phyloP scores from a whole-genome alignment of 2,329 filamentous ascomycete species.

The Aspergillus sojae region DNA sequence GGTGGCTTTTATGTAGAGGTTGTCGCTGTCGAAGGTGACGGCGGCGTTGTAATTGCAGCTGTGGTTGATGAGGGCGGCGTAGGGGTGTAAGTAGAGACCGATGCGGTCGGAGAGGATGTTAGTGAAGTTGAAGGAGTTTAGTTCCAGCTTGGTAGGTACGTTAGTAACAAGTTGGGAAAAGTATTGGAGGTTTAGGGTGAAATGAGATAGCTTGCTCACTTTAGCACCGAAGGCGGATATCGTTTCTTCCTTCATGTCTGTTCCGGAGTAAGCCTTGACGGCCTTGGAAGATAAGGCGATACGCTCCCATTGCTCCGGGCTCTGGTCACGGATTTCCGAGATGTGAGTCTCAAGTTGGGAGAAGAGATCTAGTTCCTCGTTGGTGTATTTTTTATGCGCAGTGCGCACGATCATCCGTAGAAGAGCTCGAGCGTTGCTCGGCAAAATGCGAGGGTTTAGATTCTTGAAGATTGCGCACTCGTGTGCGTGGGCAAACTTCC shows the following conservation, averaged over 20 bases:
- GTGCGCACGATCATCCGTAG: constrained; percentile 55
- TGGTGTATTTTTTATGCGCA: constrained; percentile 37
- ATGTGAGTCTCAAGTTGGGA: constrained; percentile 52
- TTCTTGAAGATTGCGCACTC: constrained; percentile 59
- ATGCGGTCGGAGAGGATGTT: constrained; percentile 59
- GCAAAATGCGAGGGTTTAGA: constrained; percentile 52
- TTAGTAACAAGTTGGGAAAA: neutral
- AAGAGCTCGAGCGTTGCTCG: constrained; percentile 58
- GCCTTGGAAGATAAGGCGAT: constrained; percentile 58
- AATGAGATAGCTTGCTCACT: constrained; percentile 32
- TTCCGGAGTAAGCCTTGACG: constrained; percentile 55
- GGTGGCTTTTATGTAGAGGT: constrained; percentile 55
- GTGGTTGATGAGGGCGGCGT: constrained; percentile 60
- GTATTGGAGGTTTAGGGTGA: too few relatives aligned
- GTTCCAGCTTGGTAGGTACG: constrained; percentile 47
- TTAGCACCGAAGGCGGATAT: constrained; percentile 50
- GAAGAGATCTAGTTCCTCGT: constrained; percentile 47
- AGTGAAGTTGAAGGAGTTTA: constrained; percentile 62
- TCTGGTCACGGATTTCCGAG: constrained; percentile 48
- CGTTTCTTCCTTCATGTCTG: constrained; percentile 46
- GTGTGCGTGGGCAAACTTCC: constrained; percentile 61
- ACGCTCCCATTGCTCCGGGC: constrained; percentile 49
- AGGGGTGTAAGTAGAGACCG: constrained; percentile 61
- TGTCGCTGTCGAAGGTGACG: constrained; percentile 58
- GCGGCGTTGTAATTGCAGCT: constrained; percentile 64